These are phyloP conservation scores for Globisporangium heterothallicum DNA, from an alignment of 352 stramenopile genomes.

Conservation along the genomic window DNA sequence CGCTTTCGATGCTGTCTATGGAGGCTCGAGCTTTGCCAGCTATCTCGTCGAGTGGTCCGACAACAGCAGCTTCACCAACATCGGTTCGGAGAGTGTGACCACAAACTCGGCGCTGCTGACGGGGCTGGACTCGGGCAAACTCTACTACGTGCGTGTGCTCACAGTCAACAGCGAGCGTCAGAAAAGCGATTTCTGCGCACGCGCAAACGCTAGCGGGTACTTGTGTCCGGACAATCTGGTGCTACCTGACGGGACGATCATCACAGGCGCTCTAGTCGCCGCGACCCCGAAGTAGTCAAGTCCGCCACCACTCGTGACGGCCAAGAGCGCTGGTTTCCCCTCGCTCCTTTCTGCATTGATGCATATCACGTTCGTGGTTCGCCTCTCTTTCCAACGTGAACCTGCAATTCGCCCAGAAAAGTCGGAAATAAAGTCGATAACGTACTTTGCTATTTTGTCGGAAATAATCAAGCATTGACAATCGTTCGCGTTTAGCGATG, in stretches of 20 bases:
- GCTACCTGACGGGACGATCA: conserved; percentile 51
- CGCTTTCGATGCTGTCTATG: conserved; percentile 85
- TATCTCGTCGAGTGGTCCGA: conserved; percentile 93
- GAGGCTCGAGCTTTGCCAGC: conserved; percentile 82
- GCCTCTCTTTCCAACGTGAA: too few relatives aligned
- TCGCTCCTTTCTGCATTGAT: too few relatives aligned
- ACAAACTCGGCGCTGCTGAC: conserved; percentile 52
- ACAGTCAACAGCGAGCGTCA: conserved; percentile 74
- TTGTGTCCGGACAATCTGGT: conserved; percentile 73
- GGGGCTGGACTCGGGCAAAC: conserved; percentile 60
- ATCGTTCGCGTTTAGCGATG: too few relatives aligned
- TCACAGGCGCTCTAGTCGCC: conserved; percentile 49
- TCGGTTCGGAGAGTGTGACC: conserved; percentile 59
- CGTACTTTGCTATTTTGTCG: too few relatives aligned
- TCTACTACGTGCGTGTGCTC: conserved; percentile 82
- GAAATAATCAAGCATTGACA: too few relatives aligned
- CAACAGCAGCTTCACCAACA: conserved; percentile 63
- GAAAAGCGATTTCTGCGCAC: conserved; percentile 66
- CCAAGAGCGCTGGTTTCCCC: too few relatives aligned
- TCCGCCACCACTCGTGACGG: too few relatives aligned
- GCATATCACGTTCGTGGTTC: too few relatives aligned
- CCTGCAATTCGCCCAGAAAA: too few relatives aligned
- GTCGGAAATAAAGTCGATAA: too few relatives aligned
- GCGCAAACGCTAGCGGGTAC: conserved; percentile 43
- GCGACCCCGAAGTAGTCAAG: conserved; percentile 29